Percentiles rank a stretch among this genome's conserved stretches.
Conservation (phyloP, 495 filamentous ascomycete genomes). For the Penicillium macrosclerotiorum region DNA sequence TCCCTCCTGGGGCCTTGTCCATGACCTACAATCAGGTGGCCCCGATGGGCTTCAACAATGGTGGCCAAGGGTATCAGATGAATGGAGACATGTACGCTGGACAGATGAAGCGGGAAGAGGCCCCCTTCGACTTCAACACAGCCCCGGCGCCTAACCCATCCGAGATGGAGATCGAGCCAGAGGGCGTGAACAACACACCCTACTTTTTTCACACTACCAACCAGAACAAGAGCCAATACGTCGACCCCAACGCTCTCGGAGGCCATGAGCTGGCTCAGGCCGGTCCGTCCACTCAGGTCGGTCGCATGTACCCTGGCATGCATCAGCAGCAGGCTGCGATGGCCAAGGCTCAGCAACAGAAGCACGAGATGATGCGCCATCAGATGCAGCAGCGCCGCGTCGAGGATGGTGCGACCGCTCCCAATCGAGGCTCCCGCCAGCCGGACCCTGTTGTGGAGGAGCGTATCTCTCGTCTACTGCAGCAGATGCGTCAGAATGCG, state of each 20-base stretch:
- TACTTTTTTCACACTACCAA: constrained; percentile 40
- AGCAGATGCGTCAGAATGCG: constrained; percentile 74
- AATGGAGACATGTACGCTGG: constrained; percentile 46
- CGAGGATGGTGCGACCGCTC: constrained; percentile 26
- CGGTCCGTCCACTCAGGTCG: constrained; percentile 54
- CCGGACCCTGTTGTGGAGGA: constrained; percentile 75
- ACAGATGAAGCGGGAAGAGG: constrained; percentile 53
- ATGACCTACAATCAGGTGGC: constrained; percentile 62
- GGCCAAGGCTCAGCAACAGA: constrained; percentile 69
- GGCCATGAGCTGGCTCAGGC: constrained; percentile 50
- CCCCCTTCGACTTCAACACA: constrained; percentile 53
- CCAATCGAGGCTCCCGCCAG: constrained; percentile 47
- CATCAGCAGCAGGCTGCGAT: constrained; percentile 85
- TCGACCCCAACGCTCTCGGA: constrained; percentile 70
- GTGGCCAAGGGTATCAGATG: constrained; percentile 43
- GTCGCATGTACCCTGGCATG: constrained; percentile 82
- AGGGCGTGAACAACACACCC: constrained; percentile 63
- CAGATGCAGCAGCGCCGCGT: constrained; percentile 45
- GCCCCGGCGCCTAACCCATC: constrained; percentile 47
- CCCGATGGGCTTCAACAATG: constrained; percentile 51
- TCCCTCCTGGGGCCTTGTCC: constrained; percentile 75
- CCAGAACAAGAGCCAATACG: constrained; percentile 48
- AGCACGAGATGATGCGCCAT: constrained; percentile 61
- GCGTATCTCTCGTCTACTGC: constrained; percentile 78
- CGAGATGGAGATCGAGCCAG: constrained; percentile 56